Percentiles rank a stretch among this genome's conserved stretches.
Conservation (phyloP, 768 basidiomycete genomes). For the Sporobolomyces roseus region DNA sequence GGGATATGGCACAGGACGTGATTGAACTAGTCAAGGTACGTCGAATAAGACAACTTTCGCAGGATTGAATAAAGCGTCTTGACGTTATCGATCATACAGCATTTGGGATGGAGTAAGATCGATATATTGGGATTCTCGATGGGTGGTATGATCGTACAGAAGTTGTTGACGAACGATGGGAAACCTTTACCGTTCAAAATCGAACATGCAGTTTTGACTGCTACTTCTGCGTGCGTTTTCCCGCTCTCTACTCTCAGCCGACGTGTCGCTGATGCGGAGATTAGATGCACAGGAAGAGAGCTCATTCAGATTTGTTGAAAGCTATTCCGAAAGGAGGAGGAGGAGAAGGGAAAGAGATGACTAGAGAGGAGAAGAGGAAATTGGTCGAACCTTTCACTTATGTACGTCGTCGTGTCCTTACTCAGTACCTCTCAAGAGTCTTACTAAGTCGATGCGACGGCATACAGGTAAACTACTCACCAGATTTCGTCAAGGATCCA, state of each 20-base stretch:
- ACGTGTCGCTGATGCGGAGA: too few species aligned
- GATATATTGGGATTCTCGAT: constrained; percentile 38
- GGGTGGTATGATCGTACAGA: constrained; percentile 37
- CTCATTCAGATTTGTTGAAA: constrained; percentile 31
- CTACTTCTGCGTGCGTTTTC: constrained; percentile 28
- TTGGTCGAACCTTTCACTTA: constrained; percentile 32
- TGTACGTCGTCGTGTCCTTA: neutral
- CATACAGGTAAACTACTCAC: constrained; percentile 27
- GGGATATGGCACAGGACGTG: constrained; percentile 14
- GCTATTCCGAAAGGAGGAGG: constrained; percentile 25
- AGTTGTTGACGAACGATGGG: neutral
- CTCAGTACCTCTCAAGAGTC: neutral
- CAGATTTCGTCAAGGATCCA: constrained; percentile 14
- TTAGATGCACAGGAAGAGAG: constrained; percentile 33
- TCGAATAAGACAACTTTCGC: too few species aligned
- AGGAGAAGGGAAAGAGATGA: neutral
- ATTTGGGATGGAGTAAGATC: constrained; percentile 16
- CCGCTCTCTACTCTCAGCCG: neutral
- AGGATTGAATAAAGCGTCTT: too few species aligned
- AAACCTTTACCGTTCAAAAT: constrained; percentile 35
- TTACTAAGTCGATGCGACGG: neutral
- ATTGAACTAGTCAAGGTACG: constrained; percentile 10
- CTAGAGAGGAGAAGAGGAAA: constrained; percentile 24
- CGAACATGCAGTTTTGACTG: constrained; percentile 27
- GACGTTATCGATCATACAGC: constrained; percentile 15